A percentile compares a stretch with the other conserved stretches of the same genome.
phyloP scores from a whole-genome alignment of 2,329 filamentous ascomycete species.

The Phyllosticta citriasiana region DNA sequence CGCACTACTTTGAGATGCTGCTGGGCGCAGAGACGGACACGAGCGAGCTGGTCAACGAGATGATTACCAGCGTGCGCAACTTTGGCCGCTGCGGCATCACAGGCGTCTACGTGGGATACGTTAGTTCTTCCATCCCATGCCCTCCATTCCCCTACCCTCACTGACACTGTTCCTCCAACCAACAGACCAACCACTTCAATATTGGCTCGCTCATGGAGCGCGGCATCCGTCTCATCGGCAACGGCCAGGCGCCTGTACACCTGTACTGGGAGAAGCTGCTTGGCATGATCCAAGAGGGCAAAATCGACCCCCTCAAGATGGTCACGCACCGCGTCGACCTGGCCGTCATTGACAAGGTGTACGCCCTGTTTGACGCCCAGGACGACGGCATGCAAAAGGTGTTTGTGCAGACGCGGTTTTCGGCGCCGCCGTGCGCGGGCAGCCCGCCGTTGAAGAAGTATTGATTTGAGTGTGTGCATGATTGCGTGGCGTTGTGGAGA shows the following conservation, averaged over 20 bases:
- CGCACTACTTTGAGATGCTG: constrained; percentile 49
- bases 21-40: constrained; percentile 74
- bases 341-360: constrained; percentile 42
- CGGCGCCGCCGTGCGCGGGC: constrained; percentile 39
- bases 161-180: constrained; percentile 11
- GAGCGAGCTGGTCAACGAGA: constrained; percentile 70
- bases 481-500: too few relatives aligned
- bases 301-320: constrained; percentile 71
- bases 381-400: constrained; percentile 75
- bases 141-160: background rate
- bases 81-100: constrained; percentile 70
- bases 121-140: constrained; percentile 23
- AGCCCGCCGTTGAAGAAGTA: constrained; percentile 43
- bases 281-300: constrained; percentile 52
- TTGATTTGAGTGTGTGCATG: background rate
- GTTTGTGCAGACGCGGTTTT: constrained; percentile 53
- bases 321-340: constrained; percentile 60
- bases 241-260: constrained; percentile 64
- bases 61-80: constrained; percentile 63
- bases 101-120: constrained; percentile 55
- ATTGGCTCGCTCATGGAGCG: constrained; percentile 78
- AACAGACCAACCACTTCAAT: constrained; percentile 68
- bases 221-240: constrained; percentile 67
- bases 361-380: constrained; percentile 56
- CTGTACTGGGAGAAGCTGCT: constrained; percentile 77